Conservation (phyloP, 2,329 filamentous ascomycete species). For the Aspergillus ibericus region DNA sequence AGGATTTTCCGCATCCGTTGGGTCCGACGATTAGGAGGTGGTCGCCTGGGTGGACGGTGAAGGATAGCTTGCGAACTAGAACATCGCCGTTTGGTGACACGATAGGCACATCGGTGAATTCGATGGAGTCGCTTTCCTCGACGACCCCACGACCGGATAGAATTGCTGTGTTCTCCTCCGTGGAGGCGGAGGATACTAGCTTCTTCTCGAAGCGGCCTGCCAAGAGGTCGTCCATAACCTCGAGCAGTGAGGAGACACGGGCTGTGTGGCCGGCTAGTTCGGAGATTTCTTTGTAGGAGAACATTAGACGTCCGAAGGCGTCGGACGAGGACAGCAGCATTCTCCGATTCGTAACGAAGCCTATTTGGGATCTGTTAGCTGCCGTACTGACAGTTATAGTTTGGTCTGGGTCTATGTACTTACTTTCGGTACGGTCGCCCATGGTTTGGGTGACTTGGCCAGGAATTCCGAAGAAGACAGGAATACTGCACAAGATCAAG, state of each 20-base stretch:
- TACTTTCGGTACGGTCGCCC: constrained; percentile 60
- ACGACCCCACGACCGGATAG: constrained; percentile 79
- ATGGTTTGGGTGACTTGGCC: constrained; percentile 58
- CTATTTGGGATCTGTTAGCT: constrained; percentile 34
- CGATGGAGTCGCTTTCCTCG: constrained; percentile 77
- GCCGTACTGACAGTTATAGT: background rate
- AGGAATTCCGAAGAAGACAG: constrained; percentile 92
- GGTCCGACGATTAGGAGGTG: constrained; percentile 94
- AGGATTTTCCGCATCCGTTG: constrained; percentile 96
- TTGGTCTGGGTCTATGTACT: constrained; percentile 22
- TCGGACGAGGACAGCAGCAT: constrained; percentile 93
- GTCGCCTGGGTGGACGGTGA: constrained; percentile 80
- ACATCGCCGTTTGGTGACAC: constrained; percentile 97
- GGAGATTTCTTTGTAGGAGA: constrained; percentile 95
- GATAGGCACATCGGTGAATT: constrained; percentile 87
- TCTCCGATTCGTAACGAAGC: constrained; percentile 89
- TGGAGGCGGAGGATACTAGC: constrained; percentile 83
- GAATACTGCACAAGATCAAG: constrained; percentile 86
- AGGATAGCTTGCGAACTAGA: constrained; percentile 79
- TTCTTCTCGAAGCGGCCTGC: constrained; percentile 94
- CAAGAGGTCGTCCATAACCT: constrained; percentile 92
- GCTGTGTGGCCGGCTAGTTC: constrained; percentile 95
- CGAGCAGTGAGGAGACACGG: constrained; percentile 81
- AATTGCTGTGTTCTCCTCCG: constrained; percentile 77
- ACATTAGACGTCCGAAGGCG: constrained; percentile 94